Evolutionary conservation across 495 filamentous ascomycete species (phyloP).

Genomic region (Podospora didyma): DNA sequence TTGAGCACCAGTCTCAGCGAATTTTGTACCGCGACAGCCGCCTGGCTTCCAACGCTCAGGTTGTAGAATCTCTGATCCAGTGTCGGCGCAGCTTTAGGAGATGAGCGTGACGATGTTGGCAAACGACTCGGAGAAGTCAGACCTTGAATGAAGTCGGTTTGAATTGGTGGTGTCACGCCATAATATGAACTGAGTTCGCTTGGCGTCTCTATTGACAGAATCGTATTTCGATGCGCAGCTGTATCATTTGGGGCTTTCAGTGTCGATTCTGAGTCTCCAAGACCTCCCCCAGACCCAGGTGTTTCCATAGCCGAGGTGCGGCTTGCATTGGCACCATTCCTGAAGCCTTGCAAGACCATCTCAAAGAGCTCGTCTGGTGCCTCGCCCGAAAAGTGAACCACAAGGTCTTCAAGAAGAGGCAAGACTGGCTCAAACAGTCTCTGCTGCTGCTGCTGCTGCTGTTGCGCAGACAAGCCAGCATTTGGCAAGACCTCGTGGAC

Average conservation of each 20-base stretch:
- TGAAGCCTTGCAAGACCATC: slow-evolving; percentile 28
- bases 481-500: not conserved
- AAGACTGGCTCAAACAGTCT: slow-evolving; percentile 30
- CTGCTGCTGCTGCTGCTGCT: no score
- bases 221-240: not conserved
- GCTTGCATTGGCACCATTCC: slow-evolving; percentile 19
- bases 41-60: slow-evolving; percentile 29
- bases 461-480: not conserved
- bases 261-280: not conserved
- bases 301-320: not conserved
- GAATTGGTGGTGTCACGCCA: not conserved
- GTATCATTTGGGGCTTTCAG: not conserved
- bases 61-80: slow-evolving; percentile 27
- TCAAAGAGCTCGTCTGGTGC: slow-evolving; percentile 24
- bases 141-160: slow-evolving; percentile 7
- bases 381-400: slow-evolving; percentile 35
- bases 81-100: slow-evolving; percentile 11
- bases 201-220: not conserved
- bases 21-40: slow-evolving; percentile 41
- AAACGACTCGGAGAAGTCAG: slow-evolving; percentile 15
- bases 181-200: not conserved
- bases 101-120: slow-evolving; percentile 8
- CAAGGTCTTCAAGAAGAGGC: slow-evolving; percentile 40
- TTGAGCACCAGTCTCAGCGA: slow-evolving; percentile 36
- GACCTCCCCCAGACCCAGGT: not conserved